These are phyloP conservation scores for Nidularia sp. DNA, from an alignment of 768 basidiomycete genomes.

Conservation along the genomic window DNA sequence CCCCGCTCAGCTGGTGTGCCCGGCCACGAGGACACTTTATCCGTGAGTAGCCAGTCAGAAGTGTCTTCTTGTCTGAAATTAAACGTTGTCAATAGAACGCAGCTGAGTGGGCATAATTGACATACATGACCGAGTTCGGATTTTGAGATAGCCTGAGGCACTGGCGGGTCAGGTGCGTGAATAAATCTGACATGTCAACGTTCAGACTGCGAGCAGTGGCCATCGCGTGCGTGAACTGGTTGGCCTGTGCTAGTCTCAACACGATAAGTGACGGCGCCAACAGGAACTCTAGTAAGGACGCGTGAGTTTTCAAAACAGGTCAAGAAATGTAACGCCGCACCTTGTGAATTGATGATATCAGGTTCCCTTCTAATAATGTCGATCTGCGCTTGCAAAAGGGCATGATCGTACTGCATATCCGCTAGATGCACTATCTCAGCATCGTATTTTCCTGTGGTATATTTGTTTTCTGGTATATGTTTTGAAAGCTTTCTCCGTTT, in stretches of 20 bases:
- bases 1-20: constrained; percentile 77
- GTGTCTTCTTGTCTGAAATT: constrained; percentile 58
- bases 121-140: constrained; percentile 57
- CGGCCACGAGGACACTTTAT: constrained; percentile 78
- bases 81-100: constrained; percentile 6
- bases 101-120: constrained; percentile 5
- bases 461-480: constrained; percentile 75
- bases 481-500: constrained; percentile 72
- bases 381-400: constrained; percentile 72
- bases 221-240: constrained; percentile 78
- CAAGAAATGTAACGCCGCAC: constrained; percentile 39
- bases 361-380: constrained; percentile 71
- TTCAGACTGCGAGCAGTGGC: constrained; percentile 68
- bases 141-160: constrained; percentile 74
- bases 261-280: constrained; percentile 65
- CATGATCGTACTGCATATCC: constrained; percentile 78
- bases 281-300: constrained; percentile 37
- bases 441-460: constrained; percentile 56
- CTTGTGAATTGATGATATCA: constrained; percentile 53
- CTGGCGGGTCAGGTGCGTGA: constrained; percentile 70
- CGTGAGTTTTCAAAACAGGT: constrained; percentile 3
- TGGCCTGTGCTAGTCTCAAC: constrained; percentile 71
- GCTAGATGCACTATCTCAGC: constrained; percentile 75
- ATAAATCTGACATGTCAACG: constrained; percentile 86
- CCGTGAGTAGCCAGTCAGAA: constrained; percentile 80